A percentile compares a stretch with the other conserved stretches of the same genome.
phyloP scores from a whole-genome alignment of 2,329 filamentous ascomycete genomes.

The Geosmithia putterillii region DNA sequence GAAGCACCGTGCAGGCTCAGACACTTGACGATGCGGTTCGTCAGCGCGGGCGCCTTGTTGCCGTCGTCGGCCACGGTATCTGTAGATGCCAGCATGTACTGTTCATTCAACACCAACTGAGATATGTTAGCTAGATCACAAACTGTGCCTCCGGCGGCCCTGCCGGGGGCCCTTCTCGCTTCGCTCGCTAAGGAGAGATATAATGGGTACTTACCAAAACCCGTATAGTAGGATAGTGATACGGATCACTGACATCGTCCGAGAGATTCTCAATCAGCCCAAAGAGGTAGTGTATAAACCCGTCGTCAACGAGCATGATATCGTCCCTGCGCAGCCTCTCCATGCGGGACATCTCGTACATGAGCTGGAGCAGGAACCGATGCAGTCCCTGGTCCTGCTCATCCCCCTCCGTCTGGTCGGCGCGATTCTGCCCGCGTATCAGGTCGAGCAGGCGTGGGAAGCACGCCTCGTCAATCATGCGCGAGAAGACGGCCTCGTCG shows the following conservation, averaged over 20 bases:
- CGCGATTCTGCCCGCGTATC: conserved; percentile 29
- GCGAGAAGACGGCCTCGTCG: conserved; percentile 66
- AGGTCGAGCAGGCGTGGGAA: conserved; percentile 78
- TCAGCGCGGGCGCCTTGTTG: conserved; percentile 43
- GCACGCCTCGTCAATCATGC: conserved; percentile 77
- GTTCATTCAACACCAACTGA: conserved; percentile 89
- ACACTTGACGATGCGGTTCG: conserved; percentile 88
- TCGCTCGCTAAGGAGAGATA: background rate
- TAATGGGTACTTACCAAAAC: conserved; percentile 55
- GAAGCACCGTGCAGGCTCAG: conserved; percentile 67
- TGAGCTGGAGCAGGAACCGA: conserved; percentile 68
- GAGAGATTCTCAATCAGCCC: conserved; percentile 79
- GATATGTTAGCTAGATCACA: background rate
- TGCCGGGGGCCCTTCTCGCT: background rate
- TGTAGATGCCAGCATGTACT: conserved; percentile 79
- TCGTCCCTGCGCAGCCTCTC: conserved; percentile 70
- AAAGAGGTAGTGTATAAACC: conserved; percentile 74
- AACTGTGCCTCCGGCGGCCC: no score
- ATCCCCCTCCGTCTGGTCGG: conserved; percentile 42
- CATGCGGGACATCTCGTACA: conserved; percentile 95
- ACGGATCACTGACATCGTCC: conserved; percentile 80
- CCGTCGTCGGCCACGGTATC: conserved; percentile 26
- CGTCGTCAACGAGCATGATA: conserved; percentile 63
- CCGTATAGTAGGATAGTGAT: conserved; percentile 89
- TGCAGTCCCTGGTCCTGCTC: conserved; percentile 54